phyloP scores from a whole-genome alignment of 2,329 filamentous ascomycete species.

The Fusarium poae region DNA sequence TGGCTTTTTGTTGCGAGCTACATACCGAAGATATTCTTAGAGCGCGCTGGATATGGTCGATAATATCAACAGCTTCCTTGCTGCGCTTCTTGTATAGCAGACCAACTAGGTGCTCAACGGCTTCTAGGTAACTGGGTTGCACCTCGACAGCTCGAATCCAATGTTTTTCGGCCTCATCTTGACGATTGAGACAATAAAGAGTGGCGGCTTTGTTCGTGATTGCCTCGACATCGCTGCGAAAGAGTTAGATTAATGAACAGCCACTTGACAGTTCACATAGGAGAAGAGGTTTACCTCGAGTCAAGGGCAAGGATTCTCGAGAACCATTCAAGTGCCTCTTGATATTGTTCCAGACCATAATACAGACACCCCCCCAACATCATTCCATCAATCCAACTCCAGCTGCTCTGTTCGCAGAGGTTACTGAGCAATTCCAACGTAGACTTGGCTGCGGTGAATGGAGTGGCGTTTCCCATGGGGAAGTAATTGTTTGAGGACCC shows the following conservation, averaged over 20 bases:
- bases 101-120: slow-evolving; percentile 92
- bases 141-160: slow-evolving; percentile 88
- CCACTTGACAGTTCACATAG: slow-evolving; percentile 50
- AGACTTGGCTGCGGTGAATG: slow-evolving; percentile 68
- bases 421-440: slow-evolving; percentile 79
- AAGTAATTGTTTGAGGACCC: slow-evolving; percentile 30
- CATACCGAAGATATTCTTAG: slow-evolving; percentile 62
- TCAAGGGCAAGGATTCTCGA: slow-evolving; percentile 71
- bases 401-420: slow-evolving; percentile 82
- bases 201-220: slow-evolving; percentile 94
- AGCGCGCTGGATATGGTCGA: slow-evolving; percentile 84
- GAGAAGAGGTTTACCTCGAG: slow-evolving; percentile 61
- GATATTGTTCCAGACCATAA: slow-evolving; percentile 88
- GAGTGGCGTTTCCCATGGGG: slow-evolving; percentile 51
- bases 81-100: slow-evolving; percentile 86
- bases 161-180: slow-evolving; percentile 84
- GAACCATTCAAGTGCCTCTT: slow-evolving; percentile 82
- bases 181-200: slow-evolving; percentile 83
- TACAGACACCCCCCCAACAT: slow-evolving; percentile 90
- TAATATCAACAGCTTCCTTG: slow-evolving; percentile 87
- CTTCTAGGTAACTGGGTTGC: slow-evolving; percentile 91
- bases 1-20: slow-evolving; percentile 15
- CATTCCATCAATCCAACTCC: slow-evolving; percentile 95
- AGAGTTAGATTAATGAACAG: slow-evolving; percentile 50
- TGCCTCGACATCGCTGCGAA: slow-evolving; percentile 84